Base-by-base conservation (phyloP, 441 rosid genomes). In the Euphorbia celastroides region DNA sequence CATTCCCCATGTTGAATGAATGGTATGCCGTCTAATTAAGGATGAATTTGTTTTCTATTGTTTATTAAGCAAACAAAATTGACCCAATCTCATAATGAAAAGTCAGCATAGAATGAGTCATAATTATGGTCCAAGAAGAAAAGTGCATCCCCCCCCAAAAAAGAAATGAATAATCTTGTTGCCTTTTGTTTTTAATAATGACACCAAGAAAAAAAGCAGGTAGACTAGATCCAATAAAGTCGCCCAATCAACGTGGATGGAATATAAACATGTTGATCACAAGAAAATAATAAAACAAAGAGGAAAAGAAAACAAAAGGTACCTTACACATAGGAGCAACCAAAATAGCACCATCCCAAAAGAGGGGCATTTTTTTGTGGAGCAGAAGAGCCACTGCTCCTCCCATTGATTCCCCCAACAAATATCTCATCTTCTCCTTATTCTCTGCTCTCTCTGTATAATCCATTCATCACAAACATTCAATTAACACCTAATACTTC, bases 271-370 rank as follows among this genome's bases (percentile, higher is more conserved):
- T 5, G 61, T 57, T n/a, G 19, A 13, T 34, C 23, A 31, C 5
- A n/a, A 50, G 1, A 25, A 0, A 25, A 10, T 10, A 57, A 66
- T 19, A 19, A 27, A 59, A 7, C 28, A 27, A 10, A 65, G 6
- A 10, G 0, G 12, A 2, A 17, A 4, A 5, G 27, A 4, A 44
- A 27, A 12, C 25, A 8, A 44, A 70, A 54, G 64, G 44, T 57
- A 88, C 97, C 98, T 88, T 90, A 72, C 97, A 90, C 98, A 93
- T 93, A 36, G 98, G 98, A 0, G 98, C 98, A 46, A 80, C 92
- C 72, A 93, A 38, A 41, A 90, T 71, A 1, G 96, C 94, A 65
- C 98, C 98, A 68, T 88, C 92, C 96, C 96, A 90, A 28, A 78
- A 93, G 11, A 69, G 75, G 19, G 90, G 86, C 74, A 57, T 78